These are phyloP conservation scores for Fomitopsis betulina DNA, from an alignment of 1,284 basidiomycete species.

Conservation along the genomic window DNA sequence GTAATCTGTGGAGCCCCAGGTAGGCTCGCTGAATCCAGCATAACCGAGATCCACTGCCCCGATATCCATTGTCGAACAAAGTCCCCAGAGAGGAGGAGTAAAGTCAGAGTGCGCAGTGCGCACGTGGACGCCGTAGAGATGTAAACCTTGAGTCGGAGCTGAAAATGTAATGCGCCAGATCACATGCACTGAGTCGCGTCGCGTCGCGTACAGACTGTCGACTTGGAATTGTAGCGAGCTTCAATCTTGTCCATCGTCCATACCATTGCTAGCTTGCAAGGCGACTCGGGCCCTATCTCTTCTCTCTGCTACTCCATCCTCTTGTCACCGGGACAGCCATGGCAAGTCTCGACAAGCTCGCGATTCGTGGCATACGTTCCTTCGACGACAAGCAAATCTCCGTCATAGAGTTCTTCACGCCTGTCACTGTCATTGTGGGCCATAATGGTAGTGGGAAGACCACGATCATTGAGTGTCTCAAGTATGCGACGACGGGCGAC, in stretches of 20 bases:
- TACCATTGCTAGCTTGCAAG: background rate
- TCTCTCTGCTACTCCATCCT: too few relatives aligned
- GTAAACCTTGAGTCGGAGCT: background rate
- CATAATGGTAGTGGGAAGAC: constrained; percentile 99
- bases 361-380: constrained; percentile 83
- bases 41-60: constrained; percentile 34
- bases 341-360: constrained; percentile 86
- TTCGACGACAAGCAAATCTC: constrained; percentile 94
- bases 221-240: background rate
- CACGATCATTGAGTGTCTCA: constrained; percentile 98
- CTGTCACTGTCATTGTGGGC: constrained; percentile 97
- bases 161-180: background rate
- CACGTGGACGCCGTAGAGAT: too few relatives aligned
- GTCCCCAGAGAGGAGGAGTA: background rate
- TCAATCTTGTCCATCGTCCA: background rate
- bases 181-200: constrained; percentile 3
- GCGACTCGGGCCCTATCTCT: background rate
- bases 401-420: constrained; percentile 96
- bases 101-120: background rate
- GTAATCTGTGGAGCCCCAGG: constrained; percentile 50
- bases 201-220: constrained; percentile 10
- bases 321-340: constrained; percentile 41
- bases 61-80: background rate
- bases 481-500: constrained; percentile 98
- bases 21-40: constrained; percentile 47